Evolutionary conservation across 805 yeast species (phyloP).

Genomic region (Novakomyces olei): DNA sequence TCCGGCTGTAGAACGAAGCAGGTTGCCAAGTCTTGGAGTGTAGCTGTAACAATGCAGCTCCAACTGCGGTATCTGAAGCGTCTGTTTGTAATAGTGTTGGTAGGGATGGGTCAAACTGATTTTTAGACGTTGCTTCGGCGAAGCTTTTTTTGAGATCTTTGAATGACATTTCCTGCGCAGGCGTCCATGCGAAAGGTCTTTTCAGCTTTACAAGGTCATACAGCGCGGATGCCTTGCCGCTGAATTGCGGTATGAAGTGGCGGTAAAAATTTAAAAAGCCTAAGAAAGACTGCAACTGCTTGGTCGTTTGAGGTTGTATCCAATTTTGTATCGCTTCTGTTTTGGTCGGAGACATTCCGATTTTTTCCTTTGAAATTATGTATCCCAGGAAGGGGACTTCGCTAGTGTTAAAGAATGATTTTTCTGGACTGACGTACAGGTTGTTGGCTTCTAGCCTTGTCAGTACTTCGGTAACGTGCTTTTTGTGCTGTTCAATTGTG

Average conservation of each 20-base stretch:
- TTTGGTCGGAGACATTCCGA: conserved; percentile 4
- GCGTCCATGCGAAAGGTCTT: too few relatives aligned
- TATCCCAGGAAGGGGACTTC: conserved; percentile 6
- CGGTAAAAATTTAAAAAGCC: conserved; percentile 5
- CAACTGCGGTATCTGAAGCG: too few relatives aligned
- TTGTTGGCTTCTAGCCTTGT: neutral
- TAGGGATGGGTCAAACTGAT: too few relatives aligned
- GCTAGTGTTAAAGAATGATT: conserved; percentile 6
- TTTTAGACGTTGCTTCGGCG: too few relatives aligned
- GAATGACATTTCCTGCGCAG: too few relatives aligned
- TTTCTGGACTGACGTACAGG: conserved; percentile 5
- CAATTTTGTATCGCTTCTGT: conserved; percentile 4
- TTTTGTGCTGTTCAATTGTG: conserved; percentile 2
- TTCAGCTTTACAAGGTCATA: too few relatives aligned
- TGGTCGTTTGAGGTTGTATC: conserved; percentile 5
- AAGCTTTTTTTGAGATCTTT: too few relatives aligned
- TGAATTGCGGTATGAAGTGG: conserved; percentile 1
- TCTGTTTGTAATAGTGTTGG: too few relatives aligned
- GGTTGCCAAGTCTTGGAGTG: too few relatives aligned
- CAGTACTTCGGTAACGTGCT: neutral
- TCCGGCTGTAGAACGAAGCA: too few relatives aligned
- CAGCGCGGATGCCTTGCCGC: too few relatives aligned
- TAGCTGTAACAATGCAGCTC: too few relatives aligned
- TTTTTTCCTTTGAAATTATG: conserved; percentile 3
- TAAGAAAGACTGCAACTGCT: conserved; percentile 3